These are phyloP conservation scores for Luffa aegyptiaca DNA, from an alignment of 306 rosid genomes.

Conservation along the genomic window DNA sequence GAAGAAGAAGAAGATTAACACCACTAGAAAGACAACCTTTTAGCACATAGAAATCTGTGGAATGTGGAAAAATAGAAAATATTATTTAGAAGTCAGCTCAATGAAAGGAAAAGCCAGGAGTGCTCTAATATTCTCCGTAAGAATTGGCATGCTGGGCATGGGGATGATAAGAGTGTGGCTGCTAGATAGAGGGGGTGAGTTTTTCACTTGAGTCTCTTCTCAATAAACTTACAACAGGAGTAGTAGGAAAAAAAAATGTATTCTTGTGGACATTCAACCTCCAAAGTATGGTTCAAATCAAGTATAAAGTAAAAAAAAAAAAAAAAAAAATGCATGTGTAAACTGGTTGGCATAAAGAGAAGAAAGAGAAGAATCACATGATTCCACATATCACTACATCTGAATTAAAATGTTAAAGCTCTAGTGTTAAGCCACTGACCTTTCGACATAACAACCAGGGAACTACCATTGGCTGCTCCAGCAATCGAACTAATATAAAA, in stretches of 20 bases:
- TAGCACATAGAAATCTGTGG: not conserved
- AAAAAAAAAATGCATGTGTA: not conserved
- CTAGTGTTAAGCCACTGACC: constrained; percentile 30
- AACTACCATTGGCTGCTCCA: constrained; percentile 81
- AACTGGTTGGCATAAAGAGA: not conserved
- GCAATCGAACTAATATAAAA: constrained; percentile 87
- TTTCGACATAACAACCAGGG: constrained; percentile 96
- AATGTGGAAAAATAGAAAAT: not conserved
- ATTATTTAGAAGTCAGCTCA: not conserved
- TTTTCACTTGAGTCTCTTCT: not conserved
- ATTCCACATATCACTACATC: not conserved
- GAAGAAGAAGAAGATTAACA: not conserved
- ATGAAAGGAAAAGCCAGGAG: not conserved
- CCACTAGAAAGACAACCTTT: not conserved
- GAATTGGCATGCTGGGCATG: not conserved
- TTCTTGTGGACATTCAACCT: not conserved
- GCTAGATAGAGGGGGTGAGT: not conserved
- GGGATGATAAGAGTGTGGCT: not conserved
- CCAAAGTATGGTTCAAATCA: not conserved
- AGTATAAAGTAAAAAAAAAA: not conserved
- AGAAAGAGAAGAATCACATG: not conserved
- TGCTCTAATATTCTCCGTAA: not conserved
- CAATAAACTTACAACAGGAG: not conserved
- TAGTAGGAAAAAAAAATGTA: not conserved
- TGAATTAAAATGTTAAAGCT: not conserved